Base-by-base conservation (phyloP, 139 green algal genomes). In the Chlorella sp. region DNA sequence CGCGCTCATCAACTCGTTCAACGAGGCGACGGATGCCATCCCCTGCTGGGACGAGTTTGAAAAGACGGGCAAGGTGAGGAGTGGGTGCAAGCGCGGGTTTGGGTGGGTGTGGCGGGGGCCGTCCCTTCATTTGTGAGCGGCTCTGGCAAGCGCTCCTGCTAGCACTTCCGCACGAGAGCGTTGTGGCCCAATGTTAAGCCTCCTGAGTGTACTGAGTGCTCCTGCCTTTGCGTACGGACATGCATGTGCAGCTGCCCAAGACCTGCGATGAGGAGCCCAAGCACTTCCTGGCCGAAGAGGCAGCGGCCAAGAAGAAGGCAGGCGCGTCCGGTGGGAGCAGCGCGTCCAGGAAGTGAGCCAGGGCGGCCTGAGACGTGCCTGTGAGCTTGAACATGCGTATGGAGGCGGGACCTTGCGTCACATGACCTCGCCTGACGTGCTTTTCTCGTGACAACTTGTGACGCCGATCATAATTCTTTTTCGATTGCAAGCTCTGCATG, bases 21-120 rank as follows among this genome's bases (percentile, higher is more conserved):
- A 91, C 63, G 85, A 91, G 77, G 86, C 87, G 0, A 88, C 82
- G 2, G 77, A 80, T 1, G 80, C 82, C 23, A 89, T 93, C 26
- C 82, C 84, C 20, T 88, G 87, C 59, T 94, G 91, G 91, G 83
- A 96, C 67, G 70, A 91, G 27, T 96, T 96, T 71, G 80, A 73
- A 0, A 75, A 80, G 65, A 89, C 77, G 20, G 87, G 87, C 3
- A 72, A 74, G 31, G 84, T 62, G 62, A 49, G 10, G 31, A 68
- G 29, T 36, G 24, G 32, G 64, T 31, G 64, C 27, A 67, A 35
- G 62, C 23, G 59, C 59, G 42, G 42, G 42, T 55, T 10, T 10
- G 42, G 10, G 17, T 55, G 42, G 42, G 42, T 42, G 29, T 27
- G n/a, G 59, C 59, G 5, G 6, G 59, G 42, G 17, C 10, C 42